Base-by-base conservation (phyloP, 2,329 filamentous ascomycete species). In the Botryotinia calthae region DNA sequence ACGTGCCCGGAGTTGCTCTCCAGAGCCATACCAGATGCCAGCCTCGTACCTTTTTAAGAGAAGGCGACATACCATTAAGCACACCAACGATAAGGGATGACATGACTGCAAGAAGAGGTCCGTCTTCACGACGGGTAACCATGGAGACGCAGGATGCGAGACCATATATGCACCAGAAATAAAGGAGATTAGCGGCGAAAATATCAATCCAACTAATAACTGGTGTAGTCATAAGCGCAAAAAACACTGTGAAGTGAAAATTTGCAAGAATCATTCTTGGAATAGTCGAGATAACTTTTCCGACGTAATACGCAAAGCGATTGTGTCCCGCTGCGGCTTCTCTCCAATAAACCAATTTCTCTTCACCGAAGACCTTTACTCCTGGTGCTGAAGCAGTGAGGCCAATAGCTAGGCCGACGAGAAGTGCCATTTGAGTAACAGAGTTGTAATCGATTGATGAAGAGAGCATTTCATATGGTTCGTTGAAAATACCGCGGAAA, bases 281-380 rank as follows among this genome's bases (percentile, higher is more conserved):
- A 0, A 88, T 34, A 0, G 86, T 86, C 0, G 84, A 84, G 0
- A 88, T 3, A 2, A 86, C 70, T 78, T 89, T 89, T 51, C 86
- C 87, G 2, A 87, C 56, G 76, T 87, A 89, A 78, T 89, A 89
- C 0, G 87, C 85, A 34, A 84, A 80, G 16, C 86, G 82, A 51
- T 85, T 88, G 76, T 89, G 87, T 0, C 88, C 87, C 0, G 87
- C 84, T 59, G 86, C 85, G 5, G 86, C 83, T 79, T 90, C 88
- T 14, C 87, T 84, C 63, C 84, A 84, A 75, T 87, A 87, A 54
- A 89, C 82, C 9, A 87, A 79, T 78, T 86, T 85, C 76, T 72
- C 70, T 42, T 72, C 70, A 0, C 70, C 70, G 20, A 72, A 72
- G 18, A 72, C 48, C 16, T 88, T 85, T 74, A 89, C 87, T 0